These are phyloP conservation scores for Fusarium robinianum DNA, from an alignment of 2,329 filamentous ascomycete species.

Conservation along the genomic window DNA sequence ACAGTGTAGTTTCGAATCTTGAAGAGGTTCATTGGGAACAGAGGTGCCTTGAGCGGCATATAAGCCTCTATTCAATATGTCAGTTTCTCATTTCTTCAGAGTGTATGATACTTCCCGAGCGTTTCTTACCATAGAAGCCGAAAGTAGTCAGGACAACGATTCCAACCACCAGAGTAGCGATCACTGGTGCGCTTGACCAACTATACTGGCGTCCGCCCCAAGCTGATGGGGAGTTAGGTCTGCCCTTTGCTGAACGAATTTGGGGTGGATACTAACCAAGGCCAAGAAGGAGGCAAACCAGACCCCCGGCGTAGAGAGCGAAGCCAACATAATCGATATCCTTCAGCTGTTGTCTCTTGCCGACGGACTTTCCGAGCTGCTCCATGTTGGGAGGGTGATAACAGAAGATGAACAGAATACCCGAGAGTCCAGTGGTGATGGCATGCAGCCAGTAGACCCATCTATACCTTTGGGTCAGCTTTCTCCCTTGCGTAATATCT, in stretches of 20 bases:
- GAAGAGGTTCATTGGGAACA: too few species aligned
- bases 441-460: constrained; percentile 56
- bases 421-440: constrained; percentile 47
- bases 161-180: constrained; percentile 46
- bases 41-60: constrained; percentile 49
- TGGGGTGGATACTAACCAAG: too few species aligned
- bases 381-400: constrained; percentile 53
- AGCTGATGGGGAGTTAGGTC: too few species aligned
- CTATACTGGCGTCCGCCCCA: constrained; percentile 48
- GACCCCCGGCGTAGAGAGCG: constrained; percentile 47
- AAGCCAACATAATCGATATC: constrained; percentile 53
- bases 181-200: constrained; percentile 48
- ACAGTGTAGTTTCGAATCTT: constrained; percentile 46
- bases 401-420: constrained; percentile 48
- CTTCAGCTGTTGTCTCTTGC: constrained; percentile 44
- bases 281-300: constrained; percentile 49
- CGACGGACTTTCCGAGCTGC: constrained; percentile 48
- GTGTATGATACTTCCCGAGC: too few species aligned
- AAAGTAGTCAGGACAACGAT: constrained; percentile 42
- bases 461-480: too few species aligned
- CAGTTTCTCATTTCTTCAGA: too few species aligned
- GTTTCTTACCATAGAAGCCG: constrained; percentile 42
- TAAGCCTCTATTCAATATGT: constrained; percentile 39
- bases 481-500: too few species aligned
- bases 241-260: too few species aligned